Conservation (phyloP, 2,329 filamentous ascomycete species). For the Fusarium xyrophilum region DNA sequence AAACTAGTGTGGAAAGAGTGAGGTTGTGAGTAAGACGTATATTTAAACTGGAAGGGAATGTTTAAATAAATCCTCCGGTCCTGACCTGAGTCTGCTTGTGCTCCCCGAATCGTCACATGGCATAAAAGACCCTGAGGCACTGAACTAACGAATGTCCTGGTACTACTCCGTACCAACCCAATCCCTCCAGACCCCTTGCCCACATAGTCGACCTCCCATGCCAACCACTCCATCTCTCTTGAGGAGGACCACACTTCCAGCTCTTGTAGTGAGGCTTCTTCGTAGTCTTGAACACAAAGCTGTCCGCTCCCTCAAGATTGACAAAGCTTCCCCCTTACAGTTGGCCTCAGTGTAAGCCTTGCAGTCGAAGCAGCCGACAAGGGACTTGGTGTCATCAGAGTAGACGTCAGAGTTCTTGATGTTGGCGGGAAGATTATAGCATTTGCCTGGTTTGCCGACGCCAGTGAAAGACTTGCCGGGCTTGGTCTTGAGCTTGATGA, state of each 20-base stretch:
- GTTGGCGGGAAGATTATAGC: background rate
- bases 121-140: background rate
- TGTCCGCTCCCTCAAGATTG: background rate
- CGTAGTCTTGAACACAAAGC: background rate
- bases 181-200: background rate
- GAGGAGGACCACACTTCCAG: background rate
- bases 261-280: conserved; percentile 8
- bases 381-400: background rate
- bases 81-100: background rate
- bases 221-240: rapidly evolving
- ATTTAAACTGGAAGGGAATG: background rate
- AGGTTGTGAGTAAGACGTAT: background rate
- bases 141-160: background rate
- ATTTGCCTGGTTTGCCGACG: background rate
- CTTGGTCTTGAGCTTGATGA: background rate
- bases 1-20: background rate
- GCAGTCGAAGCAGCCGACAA: conserved; percentile 6
- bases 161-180: background rate
- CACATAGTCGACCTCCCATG: background rate
- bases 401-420: background rate
- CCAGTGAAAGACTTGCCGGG: conserved; percentile 2
- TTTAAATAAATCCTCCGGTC: background rate
- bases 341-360: background rate
- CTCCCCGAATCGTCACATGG: background rate
- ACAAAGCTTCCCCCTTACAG: background rate